Evolutionary conservation across 768 basidiomycete genomes (phyloP), one percentile per base, ranked within the genome.

Genomic region (Mycena floridula): DNA sequence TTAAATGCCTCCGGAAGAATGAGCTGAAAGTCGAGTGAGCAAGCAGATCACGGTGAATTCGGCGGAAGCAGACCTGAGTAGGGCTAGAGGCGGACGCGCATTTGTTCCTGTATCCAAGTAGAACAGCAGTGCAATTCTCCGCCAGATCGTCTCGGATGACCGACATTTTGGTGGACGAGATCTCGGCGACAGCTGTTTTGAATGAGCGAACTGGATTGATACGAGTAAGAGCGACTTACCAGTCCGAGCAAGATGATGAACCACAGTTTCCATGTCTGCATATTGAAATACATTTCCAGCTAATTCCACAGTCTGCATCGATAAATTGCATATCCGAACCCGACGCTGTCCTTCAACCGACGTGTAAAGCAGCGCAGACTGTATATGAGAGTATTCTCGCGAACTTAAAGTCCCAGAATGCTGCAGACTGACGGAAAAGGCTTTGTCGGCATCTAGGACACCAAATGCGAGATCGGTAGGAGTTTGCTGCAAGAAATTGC

Each of bases 1-100:
- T 85, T 84, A 72, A 92, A 93, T 0, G 87, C 84, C 64, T 98
- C 96, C 5, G 96, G 96, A 21, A 99, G 79, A 49, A 99, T 87
- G 49, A 99, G 65, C 95, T 99, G 53, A 1, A 35, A 11, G 46
- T 40, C 28, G n/a, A n/a, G n/a, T n/a, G n/a, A n/a, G n/a, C n/a
- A n/a, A n/a, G n/a, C n/a, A n/a, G n/a, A n/a, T n/a, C n/a, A n/a
- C n/a, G n/a, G n/a, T n/a, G n/a, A n/a, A n/a, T n/a, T n/a, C n/a
- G n/a, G 23, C 15, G 15, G 42, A n/a, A 38, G 44, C 72, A 53
- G 50, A 92, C 95, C 70, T 97, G 95, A 5, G 86, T 84, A 0
- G 74, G 65, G 4, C 79, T 70, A 0, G 89, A 84, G 0, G 86
- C 73, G 24, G 88, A 73, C 0, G 94, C 92, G 60, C 96, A 98